Base-by-base conservation (phyloP, 805 yeast genomes). In the Candida quercuum region DNA sequence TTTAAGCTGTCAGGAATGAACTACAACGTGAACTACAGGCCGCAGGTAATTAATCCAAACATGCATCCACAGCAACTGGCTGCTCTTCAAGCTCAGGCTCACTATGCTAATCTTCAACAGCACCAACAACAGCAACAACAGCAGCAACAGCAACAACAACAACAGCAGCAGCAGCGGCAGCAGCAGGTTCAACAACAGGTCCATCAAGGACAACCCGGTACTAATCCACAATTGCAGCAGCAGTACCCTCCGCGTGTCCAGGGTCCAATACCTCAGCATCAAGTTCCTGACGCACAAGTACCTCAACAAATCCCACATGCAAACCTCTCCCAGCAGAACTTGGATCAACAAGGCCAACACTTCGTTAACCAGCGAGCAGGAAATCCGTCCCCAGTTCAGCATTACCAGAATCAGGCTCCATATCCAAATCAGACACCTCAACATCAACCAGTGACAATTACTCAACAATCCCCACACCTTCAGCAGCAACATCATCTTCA, bases 41-140 rank as follows among this genome's bases (percentile, higher is more conserved):
- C 37, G 14, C 27, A 18, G 7, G 28, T 29, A 19, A 20, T 36
- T n/a, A 37, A 36, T n/a, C 37, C 33, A 21, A 36, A 27, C 19
- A 14, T 36, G 7, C 39, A 44, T 33, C 43, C 46, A 3, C 47
- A 44, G 32, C 47, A 44, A 12, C 17, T 41, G 16, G 47, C 46
- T 26, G 47, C 47, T 12, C 24, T 44, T 6, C 47, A 44, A 19
- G 46, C 45, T 8, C 47, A 43, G 28, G 39, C 36, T 6, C 47
- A 41, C 23, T 44, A 41, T 28, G 45, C 46, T 8, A 41, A 41
- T 24, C 20, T 41, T n/a, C 47, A 41, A 32, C 42, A 38, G 11
- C 41, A 39, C 13, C 39, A 30, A 0, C 40, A 36, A 19, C 41
- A 37, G 16, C 41, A 41, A 19, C 43, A 31, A 20, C 33, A 28